Evolutionary conservation across 164 flowering plant species (phyloP).

Genomic region (Tetrastigma voinierianum): DNA sequence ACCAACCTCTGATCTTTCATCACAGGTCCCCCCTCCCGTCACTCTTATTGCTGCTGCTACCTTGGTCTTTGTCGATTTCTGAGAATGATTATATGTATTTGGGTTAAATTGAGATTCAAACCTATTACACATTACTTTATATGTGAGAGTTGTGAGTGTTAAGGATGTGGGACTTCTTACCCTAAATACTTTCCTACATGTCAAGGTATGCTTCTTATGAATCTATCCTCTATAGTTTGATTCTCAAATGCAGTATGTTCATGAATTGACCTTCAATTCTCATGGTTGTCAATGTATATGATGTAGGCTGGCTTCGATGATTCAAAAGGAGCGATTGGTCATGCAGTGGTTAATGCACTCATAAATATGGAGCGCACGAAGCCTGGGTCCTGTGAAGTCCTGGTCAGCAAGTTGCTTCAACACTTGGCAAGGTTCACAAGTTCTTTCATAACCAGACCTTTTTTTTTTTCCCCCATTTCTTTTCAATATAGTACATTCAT

Average conservation of each 20-base stretch:
- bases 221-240: background rate
- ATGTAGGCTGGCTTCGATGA: slow-evolving; percentile 68
- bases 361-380: slow-evolving; percentile 64
- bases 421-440: slow-evolving; percentile 66
- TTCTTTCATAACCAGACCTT: slow-evolving; percentile 1
- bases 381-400: slow-evolving; percentile 77
- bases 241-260: slow-evolving; percentile 2
- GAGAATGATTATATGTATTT: no score
- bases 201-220: background rate
- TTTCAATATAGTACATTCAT: no score
- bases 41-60: no score
- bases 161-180: no score
- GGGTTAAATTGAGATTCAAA: no score
- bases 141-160: no score
- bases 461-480: no score
- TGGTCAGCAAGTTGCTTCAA: slow-evolving; percentile 71
- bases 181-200: no score
- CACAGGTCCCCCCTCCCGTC: no score
- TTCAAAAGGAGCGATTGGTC: slow-evolving; percentile 51
- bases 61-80: no score
- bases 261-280: background rate
- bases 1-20: no score
- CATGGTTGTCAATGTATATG: background rate
- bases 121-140: no score
- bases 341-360: slow-evolving; percentile 54